Evolutionary conservation across 768 basidiomycete species (phyloP), one percentile per base, ranked within the genome.

Genomic region (Lepiota brunneoincarnata): DNA sequence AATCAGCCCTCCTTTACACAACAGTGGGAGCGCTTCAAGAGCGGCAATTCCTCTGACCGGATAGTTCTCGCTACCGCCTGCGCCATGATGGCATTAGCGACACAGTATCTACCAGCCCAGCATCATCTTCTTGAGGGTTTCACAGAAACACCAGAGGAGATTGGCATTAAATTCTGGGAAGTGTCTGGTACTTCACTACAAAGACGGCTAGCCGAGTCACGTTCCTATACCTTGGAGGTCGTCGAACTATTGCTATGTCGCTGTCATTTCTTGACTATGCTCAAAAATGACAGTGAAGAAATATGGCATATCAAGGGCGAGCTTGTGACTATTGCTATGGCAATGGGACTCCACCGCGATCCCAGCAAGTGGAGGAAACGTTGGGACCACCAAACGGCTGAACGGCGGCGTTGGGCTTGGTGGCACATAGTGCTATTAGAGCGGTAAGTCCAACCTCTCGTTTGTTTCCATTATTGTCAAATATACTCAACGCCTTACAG

Each of bases 391-490:
- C 37, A 40, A 26, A 70, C 84, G 9, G 85, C 88, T 34, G 91
- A 92, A 66, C 78, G 91, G 54, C 75, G 91, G 47, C 75, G 91
- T 50, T 92, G 91, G 91, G 88, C 89, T 6, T 93, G 91, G 91
- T 93, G 91, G 91, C 89, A 93, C 68, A 89, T 90, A 56, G 69
- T 93, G 35, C 73, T 90, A 49, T 75, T 91, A 28, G 91, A 92
- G 72, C 76, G 89, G 89, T 87, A 49, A 34, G 80, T 49, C 21
- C 49, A 31, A 12, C 39, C 49, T 54, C 58, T 52, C 49, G 34
- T 39, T 53, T 44, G 18, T 49, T 48, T 46, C 46, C 37, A 35
- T 52, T n/a, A 26, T 44, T 43, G 48, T 40, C 42, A 48, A 11
- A 56, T 45, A 44, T 28, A 56, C 21, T 40, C 47, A 44, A 58